Conservation (phyloP, 805 yeast species). For the Saccharomycopsis sp. region DNA sequence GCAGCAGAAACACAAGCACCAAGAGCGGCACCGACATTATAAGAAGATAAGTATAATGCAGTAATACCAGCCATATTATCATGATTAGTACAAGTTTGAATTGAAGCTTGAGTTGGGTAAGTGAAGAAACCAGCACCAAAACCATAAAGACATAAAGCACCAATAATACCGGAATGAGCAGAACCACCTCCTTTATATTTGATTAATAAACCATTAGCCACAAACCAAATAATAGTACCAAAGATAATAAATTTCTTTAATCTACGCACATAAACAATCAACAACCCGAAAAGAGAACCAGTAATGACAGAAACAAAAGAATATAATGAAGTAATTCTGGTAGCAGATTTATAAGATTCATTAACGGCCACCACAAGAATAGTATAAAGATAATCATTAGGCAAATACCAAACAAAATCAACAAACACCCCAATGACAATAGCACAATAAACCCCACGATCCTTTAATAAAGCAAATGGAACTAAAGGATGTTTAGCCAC, state of each 20-base stretch:
- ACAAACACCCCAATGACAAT: slow-evolving; percentile 45
- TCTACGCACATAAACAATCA: slow-evolving; percentile 38
- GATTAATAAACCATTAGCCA: slow-evolving; percentile 50
- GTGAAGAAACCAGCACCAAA: slow-evolving; percentile 69
- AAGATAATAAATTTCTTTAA: slow-evolving; percentile 49
- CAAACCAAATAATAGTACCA: slow-evolving; percentile 49
- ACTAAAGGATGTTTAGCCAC: slow-evolving; percentile 51
- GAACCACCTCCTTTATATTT: slow-evolving; percentile 42
- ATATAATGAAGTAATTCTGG: slow-evolving; percentile 50
- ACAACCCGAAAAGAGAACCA: slow-evolving; percentile 48
- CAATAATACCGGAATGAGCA: slow-evolving; percentile 49
- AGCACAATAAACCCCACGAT: slow-evolving; percentile 72
- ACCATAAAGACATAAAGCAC: slow-evolving; percentile 53
- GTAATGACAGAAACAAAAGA: slow-evolving; percentile 55
- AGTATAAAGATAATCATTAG: slow-evolving; percentile 57
- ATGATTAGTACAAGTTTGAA: slow-evolving; percentile 49
- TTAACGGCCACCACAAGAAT: slow-evolving; percentile 54
- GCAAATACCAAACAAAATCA: slow-evolving; percentile 58
- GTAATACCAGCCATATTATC: slow-evolving; percentile 55
- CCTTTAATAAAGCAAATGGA: slow-evolving; percentile 48
- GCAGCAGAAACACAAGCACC: slow-evolving; percentile 62
- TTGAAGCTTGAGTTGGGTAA: slow-evolving; percentile 50
- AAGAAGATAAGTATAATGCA: slow-evolving; percentile 45
- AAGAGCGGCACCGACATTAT: slow-evolving; percentile 53
- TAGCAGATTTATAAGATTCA: slow-evolving; percentile 51